Base-by-base conservation (phyloP, 768 basidiomycete genomes). In the Psilocybe subaeruginosa region DNA sequence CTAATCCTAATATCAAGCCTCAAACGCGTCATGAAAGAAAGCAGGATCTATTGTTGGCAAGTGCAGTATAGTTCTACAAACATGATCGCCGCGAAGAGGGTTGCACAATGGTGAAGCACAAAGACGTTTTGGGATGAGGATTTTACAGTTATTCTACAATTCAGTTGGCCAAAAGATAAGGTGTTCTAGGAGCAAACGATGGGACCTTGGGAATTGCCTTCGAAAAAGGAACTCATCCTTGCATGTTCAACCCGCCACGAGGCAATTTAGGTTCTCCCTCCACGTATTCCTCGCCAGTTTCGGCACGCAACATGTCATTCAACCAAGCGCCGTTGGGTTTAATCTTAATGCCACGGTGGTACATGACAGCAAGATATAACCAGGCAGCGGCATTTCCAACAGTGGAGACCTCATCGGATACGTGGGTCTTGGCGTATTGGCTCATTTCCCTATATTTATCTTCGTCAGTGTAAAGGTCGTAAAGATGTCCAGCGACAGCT, bases 311-410 rank as follows among this genome's bases (percentile, higher is more conserved):
- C 75, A 93, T 72, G 71, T 94, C 92, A 67, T 93, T 93, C 74
- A 94, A 73, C 92, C 92, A 94, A 51, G 88, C 88, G 41, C 92
- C 92, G 11, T 89, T 84, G 23, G 92, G 92, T 78, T 87, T 80
- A 66, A 94, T 79, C 79, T 90, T 91, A 73, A 85, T 79, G 8
- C 91, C 90, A 62, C 90, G 88, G 60, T 68, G 76, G 76, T 89
- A 91, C 88, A 92, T 91, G 56, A 92, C 90, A 8, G 92, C 92
- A 57, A 94, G 74, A 66, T 83, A 84, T 62, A 84, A 68, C 82
- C 82, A 84, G 35, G 82, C 79, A 56, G 81, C 81, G 30, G 90
- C 85, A 70, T 93, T 94, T 29, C 92, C 92, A 59, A 93, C 90
- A 3, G 92, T 94, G 65, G 87, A 77, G 43, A 94, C 92, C 73